A percentile compares a stretch with the other conserved stretches of the same genome.
Conservation (phyloP, 2,329 filamentous ascomycete species). For the Fusarium papillatum region DNA sequence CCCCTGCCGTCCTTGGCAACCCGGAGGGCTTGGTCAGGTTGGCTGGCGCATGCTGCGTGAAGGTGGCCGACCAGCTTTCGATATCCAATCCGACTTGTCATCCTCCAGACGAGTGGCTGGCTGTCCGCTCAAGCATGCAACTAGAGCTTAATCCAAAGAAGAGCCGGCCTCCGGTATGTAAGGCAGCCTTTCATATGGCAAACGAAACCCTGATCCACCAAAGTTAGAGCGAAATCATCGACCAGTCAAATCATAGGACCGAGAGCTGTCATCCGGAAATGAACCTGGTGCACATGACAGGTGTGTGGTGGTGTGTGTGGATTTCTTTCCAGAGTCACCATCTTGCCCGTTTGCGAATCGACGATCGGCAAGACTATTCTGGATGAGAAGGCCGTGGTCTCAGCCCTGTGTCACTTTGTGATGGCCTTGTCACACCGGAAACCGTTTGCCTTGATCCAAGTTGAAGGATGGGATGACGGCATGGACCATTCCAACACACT, state of each 20-base stretch:
- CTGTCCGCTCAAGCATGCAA: neutral
- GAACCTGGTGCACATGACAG: neutral
- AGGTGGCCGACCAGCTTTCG: neutral
- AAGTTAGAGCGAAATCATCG: neutral
- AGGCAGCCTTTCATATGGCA: neutral
- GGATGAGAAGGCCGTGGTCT: neutral
- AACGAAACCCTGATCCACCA: neutral
- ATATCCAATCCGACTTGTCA: neutral
- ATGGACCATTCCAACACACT: constrained; percentile 24
- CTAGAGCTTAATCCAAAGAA: neutral
- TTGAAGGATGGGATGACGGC: constrained; percentile 17
- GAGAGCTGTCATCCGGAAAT: constrained; percentile 1
- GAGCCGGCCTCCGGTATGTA: neutral
- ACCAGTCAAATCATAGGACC: neutral
- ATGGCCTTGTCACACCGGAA: neutral
- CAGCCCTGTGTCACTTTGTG: constrained; percentile 24
- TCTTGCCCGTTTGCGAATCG: constrained; percentile 16
- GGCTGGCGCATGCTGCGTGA: neutral
- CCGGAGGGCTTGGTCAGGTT: neutral
- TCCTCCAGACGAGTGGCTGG: neutral
- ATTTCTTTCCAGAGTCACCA: neutral
- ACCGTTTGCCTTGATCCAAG: constrained; percentile 10
- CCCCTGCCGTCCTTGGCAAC: neutral
- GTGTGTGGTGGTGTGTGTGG: neutral
- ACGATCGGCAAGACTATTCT: neutral